A percentile compares a stretch with the other conserved stretches of the same genome.
These are phyloP conservation scores for Lentinus tigrinus DNA, from an alignment of 768 basidiomycete genomes.

Conservation along the genomic window DNA sequence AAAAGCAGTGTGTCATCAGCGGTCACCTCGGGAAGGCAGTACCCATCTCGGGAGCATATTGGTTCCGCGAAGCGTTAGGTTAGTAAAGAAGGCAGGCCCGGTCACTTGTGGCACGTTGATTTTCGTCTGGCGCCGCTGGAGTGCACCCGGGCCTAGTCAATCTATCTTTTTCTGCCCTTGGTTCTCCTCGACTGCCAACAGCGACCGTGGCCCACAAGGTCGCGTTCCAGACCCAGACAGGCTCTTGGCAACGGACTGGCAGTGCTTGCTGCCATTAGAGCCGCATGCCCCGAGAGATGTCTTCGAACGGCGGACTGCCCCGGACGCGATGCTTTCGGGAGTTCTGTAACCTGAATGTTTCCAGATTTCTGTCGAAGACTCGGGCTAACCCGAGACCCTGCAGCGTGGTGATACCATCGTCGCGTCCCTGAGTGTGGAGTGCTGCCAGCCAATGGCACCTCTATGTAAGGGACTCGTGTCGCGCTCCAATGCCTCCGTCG, in stretches of 20 bases:
- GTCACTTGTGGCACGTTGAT: conserved; percentile 1
- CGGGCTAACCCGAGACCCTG: conserved; percentile 8
- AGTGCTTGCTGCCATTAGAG: not conserved
- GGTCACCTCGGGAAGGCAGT: conserved; percentile 8
- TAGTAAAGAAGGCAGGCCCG: conserved; percentile 15
- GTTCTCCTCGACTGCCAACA: not conserved
- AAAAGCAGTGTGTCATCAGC: conserved; percentile 7
- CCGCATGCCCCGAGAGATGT: not conserved
- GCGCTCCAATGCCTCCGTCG: conserved; percentile 6
- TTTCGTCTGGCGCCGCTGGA: not conserved
- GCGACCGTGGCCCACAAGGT: not conserved
- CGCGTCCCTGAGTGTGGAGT: conserved; percentile 1
- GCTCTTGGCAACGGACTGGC: not conserved
- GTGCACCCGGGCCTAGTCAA: conserved; percentile 8
- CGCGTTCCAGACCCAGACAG: not conserved
- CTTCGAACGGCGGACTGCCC: not conserved
- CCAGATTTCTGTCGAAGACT: conserved; percentile 1
- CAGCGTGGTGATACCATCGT: conserved; percentile 1
- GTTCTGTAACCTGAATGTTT: not conserved
- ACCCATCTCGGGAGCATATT: conserved; percentile 6
- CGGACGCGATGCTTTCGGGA: conserved; percentile 5
- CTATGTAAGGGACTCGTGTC: not conserved
- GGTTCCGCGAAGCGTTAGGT: conserved; percentile 18
- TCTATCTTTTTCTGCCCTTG: conserved; percentile 7
- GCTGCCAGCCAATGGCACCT: conserved; percentile 5